These are phyloP conservation scores for Tulasnella sp. DNA, from an alignment of 768 basidiomycete genomes.

Conservation along the genomic window DNA sequence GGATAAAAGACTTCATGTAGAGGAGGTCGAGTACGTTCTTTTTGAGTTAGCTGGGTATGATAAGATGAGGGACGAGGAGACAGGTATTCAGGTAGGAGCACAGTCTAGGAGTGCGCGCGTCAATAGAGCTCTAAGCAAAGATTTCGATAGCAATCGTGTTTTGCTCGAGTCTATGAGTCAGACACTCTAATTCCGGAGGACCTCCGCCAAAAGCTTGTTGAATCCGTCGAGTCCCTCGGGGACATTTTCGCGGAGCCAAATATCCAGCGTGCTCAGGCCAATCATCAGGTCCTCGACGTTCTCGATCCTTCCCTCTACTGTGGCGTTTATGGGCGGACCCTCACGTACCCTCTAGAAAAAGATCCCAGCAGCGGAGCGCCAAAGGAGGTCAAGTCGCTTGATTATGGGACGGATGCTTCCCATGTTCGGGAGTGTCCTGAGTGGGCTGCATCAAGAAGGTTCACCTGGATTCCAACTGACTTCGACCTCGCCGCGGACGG, in stretches of 20 bases:
- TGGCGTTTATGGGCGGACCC: constrained; percentile 40
- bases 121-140: neutral
- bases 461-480: constrained; percentile 24
- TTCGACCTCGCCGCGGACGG: constrained; percentile 8
- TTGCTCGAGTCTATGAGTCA: constrained; percentile 33
- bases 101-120: too few relatives aligned
- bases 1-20: neutral
- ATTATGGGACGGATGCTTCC: neutral
- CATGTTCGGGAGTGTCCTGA: neutral
- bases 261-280: too few relatives aligned
- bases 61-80: neutral
- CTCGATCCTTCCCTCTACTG: constrained; percentile 44
- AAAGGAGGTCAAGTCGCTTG: neutral
- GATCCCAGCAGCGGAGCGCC: neutral
- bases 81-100: constrained; percentile 11
- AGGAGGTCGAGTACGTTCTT: constrained; percentile 17
- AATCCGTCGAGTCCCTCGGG: constrained; percentile 37
- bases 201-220: constrained; percentile 33
- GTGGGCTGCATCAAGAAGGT: neutral
- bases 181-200: constrained; percentile 37
- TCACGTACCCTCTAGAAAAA: neutral
- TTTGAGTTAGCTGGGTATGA: constrained; percentile 12
- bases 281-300: constrained; percentile 40
- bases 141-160: constrained; percentile 25
- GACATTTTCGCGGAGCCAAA: constrained; percentile 28